These are phyloP conservation scores for Circinella umbellata DNA, from an alignment of 371 early-diverging fungal species.

Conservation along the genomic window DNA sequence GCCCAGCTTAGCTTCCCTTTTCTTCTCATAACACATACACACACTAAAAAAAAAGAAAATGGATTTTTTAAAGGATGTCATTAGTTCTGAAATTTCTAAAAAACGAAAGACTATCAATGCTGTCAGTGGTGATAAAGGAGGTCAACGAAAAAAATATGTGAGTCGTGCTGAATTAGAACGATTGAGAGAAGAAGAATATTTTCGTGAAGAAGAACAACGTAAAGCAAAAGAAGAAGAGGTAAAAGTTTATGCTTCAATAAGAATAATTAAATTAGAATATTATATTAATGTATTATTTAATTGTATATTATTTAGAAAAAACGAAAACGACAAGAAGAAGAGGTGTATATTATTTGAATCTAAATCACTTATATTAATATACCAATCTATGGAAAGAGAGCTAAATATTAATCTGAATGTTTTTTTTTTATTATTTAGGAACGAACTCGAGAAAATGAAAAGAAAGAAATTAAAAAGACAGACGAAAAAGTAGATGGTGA, in stretches of 20 bases:
- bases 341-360: slow-evolving; percentile 30
- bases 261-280: too few relatives aligned
- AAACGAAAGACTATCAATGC: slow-evolving; percentile 62
- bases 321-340: slow-evolving; percentile 19
- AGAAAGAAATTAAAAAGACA: slow-evolving; percentile 23
- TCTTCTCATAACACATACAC: background rate
- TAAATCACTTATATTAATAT: background rate
- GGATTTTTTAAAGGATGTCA: slow-evolving; percentile 67
- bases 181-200: slow-evolving; percentile 69
- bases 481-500: slow-evolving; percentile 23
- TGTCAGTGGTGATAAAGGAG: slow-evolving; percentile 27
- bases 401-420: slow-evolving; percentile 31
- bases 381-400: too few relatives aligned
- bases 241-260: background rate
- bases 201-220: slow-evolving; percentile 60
- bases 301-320: slow-evolving; percentile 11
- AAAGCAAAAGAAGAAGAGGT: slow-evolving; percentile 51
- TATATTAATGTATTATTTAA: too few relatives aligned
- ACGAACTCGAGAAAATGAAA: slow-evolving; percentile 30
- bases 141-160: slow-evolving; percentile 70
- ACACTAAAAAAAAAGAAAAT: slow-evolving; percentile 48
- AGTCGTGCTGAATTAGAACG: slow-evolving; percentile 80
- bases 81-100: slow-evolving; percentile 71
- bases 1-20: too few relatives aligned
- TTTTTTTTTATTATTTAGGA: slow-evolving; percentile 22